Conservation (phyloP, 2,329 filamentous ascomycete genomes). For the Elsinoe perseae region DNA sequence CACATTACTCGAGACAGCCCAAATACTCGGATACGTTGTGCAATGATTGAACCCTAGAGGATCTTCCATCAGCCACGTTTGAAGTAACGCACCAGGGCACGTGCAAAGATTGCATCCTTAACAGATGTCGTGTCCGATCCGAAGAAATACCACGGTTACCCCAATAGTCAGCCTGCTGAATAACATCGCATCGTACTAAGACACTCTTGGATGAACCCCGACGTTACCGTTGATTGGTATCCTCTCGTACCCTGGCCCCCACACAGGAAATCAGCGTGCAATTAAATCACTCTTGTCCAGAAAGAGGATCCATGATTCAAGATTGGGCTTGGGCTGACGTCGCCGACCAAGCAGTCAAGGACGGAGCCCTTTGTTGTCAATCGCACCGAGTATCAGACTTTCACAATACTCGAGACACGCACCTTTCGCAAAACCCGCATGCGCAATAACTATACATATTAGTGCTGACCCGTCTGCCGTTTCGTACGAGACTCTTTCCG, state of each 20-base stretch:
- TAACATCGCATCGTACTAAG: not conserved
- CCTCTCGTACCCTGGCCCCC: not conserved
- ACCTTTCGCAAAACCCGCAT: not conserved
- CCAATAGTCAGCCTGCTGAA: not conserved
- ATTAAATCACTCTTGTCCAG: too few relatives aligned
- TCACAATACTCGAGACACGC: not conserved
- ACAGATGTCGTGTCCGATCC: not conserved
- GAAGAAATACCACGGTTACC: not conserved
- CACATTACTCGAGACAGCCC: not conserved
- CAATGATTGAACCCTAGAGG: not conserved
- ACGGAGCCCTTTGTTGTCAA: not conserved
- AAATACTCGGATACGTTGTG: not conserved
- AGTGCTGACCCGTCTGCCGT: not conserved
- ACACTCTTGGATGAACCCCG: not conserved
- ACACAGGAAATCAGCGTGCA: not conserved
- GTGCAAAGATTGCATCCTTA: not conserved
- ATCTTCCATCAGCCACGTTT: not conserved
- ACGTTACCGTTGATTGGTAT: not conserved
- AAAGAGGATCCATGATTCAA: not conserved
- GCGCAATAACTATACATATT: not conserved
- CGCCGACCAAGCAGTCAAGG: not conserved
- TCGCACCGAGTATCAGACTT: not conserved
- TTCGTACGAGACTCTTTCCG: not conserved
- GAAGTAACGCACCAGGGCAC: not conserved
- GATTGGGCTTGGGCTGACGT: conserved; percentile 6